Conservation (phyloP, 208 protist species). For the Leishmania guyanensis region DNA sequence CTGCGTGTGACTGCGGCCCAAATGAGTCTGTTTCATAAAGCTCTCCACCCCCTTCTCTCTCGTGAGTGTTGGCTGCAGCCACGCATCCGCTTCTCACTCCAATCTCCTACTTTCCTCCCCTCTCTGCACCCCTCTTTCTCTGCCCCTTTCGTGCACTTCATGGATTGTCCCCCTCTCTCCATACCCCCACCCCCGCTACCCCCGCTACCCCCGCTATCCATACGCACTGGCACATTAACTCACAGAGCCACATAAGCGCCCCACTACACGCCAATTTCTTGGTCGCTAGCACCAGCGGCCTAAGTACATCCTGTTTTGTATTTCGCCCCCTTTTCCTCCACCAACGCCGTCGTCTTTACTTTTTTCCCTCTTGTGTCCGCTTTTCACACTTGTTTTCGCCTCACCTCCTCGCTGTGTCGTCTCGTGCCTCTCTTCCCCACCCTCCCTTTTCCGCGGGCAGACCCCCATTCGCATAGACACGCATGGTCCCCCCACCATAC, state of each 20-base stretch:
- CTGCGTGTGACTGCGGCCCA: background rate
- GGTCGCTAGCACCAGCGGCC: background rate
- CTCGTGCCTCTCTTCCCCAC: background rate
- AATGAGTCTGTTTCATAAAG: background rate
- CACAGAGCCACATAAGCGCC: background rate
- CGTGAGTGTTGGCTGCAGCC: background rate
- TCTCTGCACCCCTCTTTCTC: background rate
- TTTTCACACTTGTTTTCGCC: background rate
- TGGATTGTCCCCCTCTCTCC: background rate
- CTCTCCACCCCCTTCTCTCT: background rate
- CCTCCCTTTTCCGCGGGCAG: background rate
- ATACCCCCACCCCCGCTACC: background rate
- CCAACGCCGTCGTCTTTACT: background rate
- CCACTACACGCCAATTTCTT: background rate
- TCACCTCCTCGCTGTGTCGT: background rate
- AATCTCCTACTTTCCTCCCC: background rate
- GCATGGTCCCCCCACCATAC: background rate
- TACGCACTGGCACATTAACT: background rate
- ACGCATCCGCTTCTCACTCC: background rate
- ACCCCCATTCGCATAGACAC: background rate
- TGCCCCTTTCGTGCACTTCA: background rate
- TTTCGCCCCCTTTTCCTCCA: background rate
- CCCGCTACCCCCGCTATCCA: background rate
- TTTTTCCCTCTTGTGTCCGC: background rate
- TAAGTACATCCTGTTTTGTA: background rate